Evolutionary conservation across 2,329 filamentous ascomycete genomes (phyloP).

Genomic region (Leptoxyphium fumago): DNA sequence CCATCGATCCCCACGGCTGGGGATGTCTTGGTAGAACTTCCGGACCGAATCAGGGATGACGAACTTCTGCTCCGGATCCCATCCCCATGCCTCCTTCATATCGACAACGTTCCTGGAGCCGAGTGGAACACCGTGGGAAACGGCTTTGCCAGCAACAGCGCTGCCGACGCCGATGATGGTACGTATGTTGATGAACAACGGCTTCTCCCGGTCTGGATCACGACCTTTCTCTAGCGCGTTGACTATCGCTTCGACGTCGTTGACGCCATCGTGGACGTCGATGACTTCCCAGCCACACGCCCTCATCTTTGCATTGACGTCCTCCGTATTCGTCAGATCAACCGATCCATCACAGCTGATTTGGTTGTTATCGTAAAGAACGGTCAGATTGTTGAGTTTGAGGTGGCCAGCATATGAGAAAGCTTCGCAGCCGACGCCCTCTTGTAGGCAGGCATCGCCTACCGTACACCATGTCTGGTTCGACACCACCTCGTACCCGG

Average conservation of each 20-base stretch:
- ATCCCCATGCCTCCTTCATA: conserved; percentile 38
- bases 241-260: conserved; percentile 35
- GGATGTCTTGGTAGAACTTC: conserved; percentile 38
- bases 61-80: conserved; percentile 30
- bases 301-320: conserved; percentile 43
- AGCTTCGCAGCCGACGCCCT: conserved; percentile 43
- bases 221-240: conserved; percentile 32
- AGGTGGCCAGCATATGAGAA: conserved; percentile 42
- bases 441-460: conserved; percentile 44
- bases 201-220: conserved; percentile 29
- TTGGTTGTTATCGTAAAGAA: conserved; percentile 49
- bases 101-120: conserved; percentile 38
- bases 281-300: conserved; percentile 43
- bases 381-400: conserved; percentile 40
- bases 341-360: conserved; percentile 44
- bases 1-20: conserved; percentile 30
- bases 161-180: conserved; percentile 43
- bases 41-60: conserved; percentile 29
- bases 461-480: conserved; percentile 43
- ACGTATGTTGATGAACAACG: conserved; percentile 43
- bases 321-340: conserved; percentile 40
- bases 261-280: conserved; percentile 38
- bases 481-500: conserved; percentile 33
- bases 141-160: conserved; percentile 34
- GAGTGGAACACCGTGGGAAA: conserved; percentile 44